phyloP scores from a whole-genome alignment of 2,329 filamentous ascomycete species.

The Trichoderma sp. region DNA sequence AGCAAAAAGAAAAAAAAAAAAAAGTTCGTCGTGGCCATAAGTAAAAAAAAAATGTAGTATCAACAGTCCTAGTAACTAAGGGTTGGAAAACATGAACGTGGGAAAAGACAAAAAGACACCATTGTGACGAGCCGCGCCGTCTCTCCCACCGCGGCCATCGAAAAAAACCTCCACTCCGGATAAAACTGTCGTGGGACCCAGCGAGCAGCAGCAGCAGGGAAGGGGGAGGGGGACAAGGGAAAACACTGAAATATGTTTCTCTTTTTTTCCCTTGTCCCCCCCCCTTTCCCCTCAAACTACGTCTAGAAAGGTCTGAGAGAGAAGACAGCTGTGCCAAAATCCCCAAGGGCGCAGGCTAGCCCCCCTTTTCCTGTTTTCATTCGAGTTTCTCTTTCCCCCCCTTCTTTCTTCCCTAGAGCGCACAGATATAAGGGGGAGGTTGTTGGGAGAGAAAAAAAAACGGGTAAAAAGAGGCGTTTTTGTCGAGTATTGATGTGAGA shows the following conservation, averaged over 20 bases:
- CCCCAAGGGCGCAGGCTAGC: constrained; percentile 1
- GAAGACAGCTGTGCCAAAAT: constrained; percentile 56
- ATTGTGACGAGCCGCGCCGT: constrained; percentile 50
- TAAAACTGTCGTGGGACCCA: constrained; percentile 47
- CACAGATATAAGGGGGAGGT: background rate
- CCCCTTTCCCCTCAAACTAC: background rate
- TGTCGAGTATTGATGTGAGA: constrained; percentile 9
- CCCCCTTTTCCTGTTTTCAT: background rate
- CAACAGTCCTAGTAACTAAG: constrained; percentile 1
- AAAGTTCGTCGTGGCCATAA: constrained; percentile 27
- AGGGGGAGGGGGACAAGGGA: background rate
- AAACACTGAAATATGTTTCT: background rate
- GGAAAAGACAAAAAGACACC: constrained; percentile 8
- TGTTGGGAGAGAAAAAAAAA: too few species aligned
- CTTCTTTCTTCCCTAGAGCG: background rate
- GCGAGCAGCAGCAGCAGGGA: background rate
- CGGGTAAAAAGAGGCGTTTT: background rate
- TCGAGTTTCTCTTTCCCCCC: background rate
- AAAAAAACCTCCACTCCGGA: constrained; percentile 35
- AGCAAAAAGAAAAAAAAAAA: background rate
- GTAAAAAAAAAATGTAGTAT: constrained; percentile 21
- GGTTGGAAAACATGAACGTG: constrained; percentile 19
- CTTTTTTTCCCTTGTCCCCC: background rate
- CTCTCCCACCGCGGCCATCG: constrained; percentile 56
- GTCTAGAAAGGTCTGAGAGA: constrained; percentile 50